A percentile compares a stretch with the other conserved stretches of the same genome.
Conservation (phyloP, 768 basidiomycete genomes). For the Leccinum boreale region DNA sequence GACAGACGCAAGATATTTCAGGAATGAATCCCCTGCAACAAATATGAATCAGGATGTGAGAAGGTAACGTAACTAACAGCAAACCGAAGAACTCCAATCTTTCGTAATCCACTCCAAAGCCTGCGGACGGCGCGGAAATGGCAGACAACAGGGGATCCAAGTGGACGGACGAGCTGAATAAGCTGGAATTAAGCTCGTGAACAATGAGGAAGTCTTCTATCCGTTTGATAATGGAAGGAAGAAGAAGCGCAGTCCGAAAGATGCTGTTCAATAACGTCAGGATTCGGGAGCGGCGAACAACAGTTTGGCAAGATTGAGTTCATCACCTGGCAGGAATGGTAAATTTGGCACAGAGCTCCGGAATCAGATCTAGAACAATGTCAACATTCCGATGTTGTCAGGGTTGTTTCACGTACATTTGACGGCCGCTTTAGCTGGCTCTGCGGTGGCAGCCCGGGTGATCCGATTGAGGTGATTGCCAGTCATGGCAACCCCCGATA, state of each 20-base stretch:
- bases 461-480: slow-evolving; percentile 60
- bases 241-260: slow-evolving; percentile 61
- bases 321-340: slow-evolving; percentile 69
- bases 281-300: slow-evolving; percentile 15
- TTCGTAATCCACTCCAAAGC: slow-evolving; percentile 75
- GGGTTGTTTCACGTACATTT: slow-evolving; percentile 51
- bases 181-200: slow-evolving; percentile 70
- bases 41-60: slow-evolving; percentile 22
- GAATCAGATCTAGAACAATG: slow-evolving; percentile 63
- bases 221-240: slow-evolving; percentile 72
- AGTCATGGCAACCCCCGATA: slow-evolving; percentile 47
- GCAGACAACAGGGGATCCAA: slow-evolving; percentile 64
- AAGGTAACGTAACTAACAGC: slow-evolving; percentile 13
- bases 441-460: slow-evolving; percentile 37
- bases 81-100: slow-evolving; percentile 79
- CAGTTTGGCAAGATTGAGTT: slow-evolving; percentile 18
- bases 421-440: slow-evolving; percentile 39
- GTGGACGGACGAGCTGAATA: slow-evolving; percentile 60
- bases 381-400: slow-evolving; percentile 27
- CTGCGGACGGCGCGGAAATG: slow-evolving; percentile 66
- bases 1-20: slow-evolving; percentile 75
- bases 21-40: slow-evolving; percentile 65
- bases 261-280: slow-evolving; percentile 43
- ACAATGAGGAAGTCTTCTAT: slow-evolving; percentile 74
- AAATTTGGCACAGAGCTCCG: slow-evolving; percentile 74